Percentiles rank a stretch among this genome's conserved stretches.
These are phyloP conservation scores for Colletotrichum abscissum DNA, from an alignment of 2,329 filamentous ascomycete genomes.

Conservation along the genomic window DNA sequence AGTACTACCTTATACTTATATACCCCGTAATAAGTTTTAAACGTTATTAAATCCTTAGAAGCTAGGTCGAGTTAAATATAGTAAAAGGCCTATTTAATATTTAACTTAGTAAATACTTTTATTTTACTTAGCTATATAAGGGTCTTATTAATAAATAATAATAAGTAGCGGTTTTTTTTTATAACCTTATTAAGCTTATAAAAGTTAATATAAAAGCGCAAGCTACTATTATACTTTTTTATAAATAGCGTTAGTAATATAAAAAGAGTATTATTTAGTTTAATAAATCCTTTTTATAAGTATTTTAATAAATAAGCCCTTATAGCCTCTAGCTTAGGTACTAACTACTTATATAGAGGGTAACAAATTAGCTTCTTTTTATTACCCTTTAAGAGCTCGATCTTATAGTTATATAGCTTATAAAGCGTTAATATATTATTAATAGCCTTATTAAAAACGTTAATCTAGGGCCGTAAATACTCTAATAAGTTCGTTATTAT, in stretches of 20 bases:
- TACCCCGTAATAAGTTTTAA: rapidly evolving
- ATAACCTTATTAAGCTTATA: no score
- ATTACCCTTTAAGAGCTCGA: rapidly evolving
- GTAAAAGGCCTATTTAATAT: no score
- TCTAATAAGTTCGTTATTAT: no score
- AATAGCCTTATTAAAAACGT: rapidly evolving
- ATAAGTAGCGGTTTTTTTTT: no score
- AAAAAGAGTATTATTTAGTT: no score
- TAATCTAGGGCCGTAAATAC: rapidly evolving
- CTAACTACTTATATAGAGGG: no score
- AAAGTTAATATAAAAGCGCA: rapidly evolving
- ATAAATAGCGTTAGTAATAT: no score
- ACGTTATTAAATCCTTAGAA: rapidly evolving
- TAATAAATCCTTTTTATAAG: no score
- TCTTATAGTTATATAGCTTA: no score
- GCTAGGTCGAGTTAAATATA: rapidly evolving
- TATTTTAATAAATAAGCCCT: no score
- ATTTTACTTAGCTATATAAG: rapidly evolving
- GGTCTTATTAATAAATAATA: rapidly evolving
- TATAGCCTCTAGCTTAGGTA: rapidly evolving
- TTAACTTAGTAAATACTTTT: no score
- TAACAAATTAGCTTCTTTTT: rapidly evolving
- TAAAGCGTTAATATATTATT: rapidly evolving
- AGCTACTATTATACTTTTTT: no score
- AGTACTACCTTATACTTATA: rapidly evolving